Evolutionary conservation across 2,329 filamentous ascomycete genomes (phyloP).

Genomic region (Curvularia sp.): DNA sequence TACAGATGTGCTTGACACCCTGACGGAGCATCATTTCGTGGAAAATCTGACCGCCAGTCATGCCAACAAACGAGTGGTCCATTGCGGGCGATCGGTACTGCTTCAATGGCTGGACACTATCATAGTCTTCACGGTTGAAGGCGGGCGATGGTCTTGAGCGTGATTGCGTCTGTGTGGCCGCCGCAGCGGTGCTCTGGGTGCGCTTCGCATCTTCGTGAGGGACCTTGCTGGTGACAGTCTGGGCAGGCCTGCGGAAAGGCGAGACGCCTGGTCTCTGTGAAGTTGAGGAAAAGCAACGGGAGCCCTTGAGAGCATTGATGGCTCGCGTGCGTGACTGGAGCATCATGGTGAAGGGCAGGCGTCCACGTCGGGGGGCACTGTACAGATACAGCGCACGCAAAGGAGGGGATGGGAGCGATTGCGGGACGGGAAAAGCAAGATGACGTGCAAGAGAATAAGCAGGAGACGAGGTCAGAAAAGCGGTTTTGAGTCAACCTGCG

Average conservation of each 20-base stretch:
- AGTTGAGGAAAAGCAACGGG: conserved; percentile 56
- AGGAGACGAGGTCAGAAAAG: not conserved
- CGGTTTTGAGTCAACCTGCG: conserved; percentile 30
- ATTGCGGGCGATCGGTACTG: conserved; percentile 58
- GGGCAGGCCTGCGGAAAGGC: conserved; percentile 52
- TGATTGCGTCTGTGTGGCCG: conserved; percentile 38
- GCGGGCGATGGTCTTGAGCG: conserved; percentile 55
- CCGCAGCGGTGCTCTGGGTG: conserved; percentile 54
- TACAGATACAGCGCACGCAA: conserved; percentile 16
- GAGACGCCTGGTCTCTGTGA: conserved; percentile 53
- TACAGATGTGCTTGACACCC: conserved; percentile 92
- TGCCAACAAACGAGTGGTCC: conserved; percentile 79
- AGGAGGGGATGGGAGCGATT: conserved; percentile 3
- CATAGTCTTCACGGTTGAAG: conserved; percentile 59
- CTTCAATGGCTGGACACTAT: conserved; percentile 56
- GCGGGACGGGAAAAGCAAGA: conserved; percentile 13
- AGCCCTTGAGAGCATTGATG: conserved; percentile 47
- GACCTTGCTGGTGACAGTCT: conserved; percentile 39
- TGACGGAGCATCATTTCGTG: conserved; percentile 99
- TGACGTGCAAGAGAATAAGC: conserved; percentile 8
- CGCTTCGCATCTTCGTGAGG: conserved; percentile 52
- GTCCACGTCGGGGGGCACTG: conserved; percentile 25
- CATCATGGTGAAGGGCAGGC: conserved; percentile 37
- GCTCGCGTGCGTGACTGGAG: conserved; percentile 50
- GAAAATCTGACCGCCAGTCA: conserved; percentile 95